Conservation (phyloP, 2,329 filamentous ascomycete species). For the Onygenales sp. region DNA sequence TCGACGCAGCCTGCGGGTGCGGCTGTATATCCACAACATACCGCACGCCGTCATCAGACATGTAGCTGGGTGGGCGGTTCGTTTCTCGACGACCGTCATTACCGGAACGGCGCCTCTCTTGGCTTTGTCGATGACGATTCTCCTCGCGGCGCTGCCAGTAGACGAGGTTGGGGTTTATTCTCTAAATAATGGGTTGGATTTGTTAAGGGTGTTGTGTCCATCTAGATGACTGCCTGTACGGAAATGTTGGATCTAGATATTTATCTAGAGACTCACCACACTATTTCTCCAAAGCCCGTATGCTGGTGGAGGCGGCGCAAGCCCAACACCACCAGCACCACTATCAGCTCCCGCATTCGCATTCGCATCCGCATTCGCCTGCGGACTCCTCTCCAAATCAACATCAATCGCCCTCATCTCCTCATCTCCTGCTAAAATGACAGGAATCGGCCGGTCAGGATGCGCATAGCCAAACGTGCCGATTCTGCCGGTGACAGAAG, state of each 20-base stretch:
- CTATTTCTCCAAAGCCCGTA: constrained; percentile 80
- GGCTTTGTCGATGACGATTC: constrained; percentile 13
- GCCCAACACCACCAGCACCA: too few species aligned
- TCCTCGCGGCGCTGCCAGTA: constrained; percentile 63
- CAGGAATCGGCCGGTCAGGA: constrained; percentile 64
- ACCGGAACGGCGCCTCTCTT: constrained; percentile 12
- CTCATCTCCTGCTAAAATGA: constrained; percentile 65
- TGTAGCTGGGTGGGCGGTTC: constrained; percentile 64
- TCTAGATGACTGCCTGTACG: not conserved
- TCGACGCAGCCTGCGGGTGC: constrained; percentile 36
- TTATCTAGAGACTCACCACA: constrained; percentile 51
- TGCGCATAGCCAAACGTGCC: constrained; percentile 58
- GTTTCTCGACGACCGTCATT: constrained; percentile 13
- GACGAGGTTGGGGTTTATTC: constrained; percentile 70
- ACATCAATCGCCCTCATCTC: constrained; percentile 42
- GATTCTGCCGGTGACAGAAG: constrained; percentile 39
- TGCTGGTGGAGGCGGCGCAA: constrained; percentile 58
- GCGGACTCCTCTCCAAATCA: not conserved
- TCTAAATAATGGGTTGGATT: constrained; percentile 30
- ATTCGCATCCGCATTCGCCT: not conserved
- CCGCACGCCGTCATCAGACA: constrained; percentile 63
- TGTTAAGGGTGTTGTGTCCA: not conserved
- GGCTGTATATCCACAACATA: constrained; percentile 62
- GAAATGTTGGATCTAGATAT: not conserved
- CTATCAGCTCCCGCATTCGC: constrained; percentile 24